phyloP scores from a whole-genome alignment of 2,329 filamentous ascomycete species.

The Hypoxylon sp. region DNA sequence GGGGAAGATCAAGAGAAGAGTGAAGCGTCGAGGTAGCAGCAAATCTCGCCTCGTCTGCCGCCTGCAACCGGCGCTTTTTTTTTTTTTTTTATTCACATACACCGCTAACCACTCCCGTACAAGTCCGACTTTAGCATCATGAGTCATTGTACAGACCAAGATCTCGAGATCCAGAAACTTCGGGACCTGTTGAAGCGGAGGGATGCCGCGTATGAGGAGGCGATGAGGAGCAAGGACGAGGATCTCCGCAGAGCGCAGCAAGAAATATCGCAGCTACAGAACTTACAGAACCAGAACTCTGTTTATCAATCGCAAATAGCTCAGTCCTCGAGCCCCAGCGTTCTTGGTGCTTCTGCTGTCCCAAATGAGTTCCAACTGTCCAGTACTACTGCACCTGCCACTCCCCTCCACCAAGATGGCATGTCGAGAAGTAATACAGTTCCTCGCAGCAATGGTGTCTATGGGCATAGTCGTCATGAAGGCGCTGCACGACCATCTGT shows the following conservation, averaged over 20 bases:
- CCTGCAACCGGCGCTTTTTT: constrained; percentile 31
- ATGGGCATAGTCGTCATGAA: constrained; percentile 47
- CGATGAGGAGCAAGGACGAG: constrained; percentile 48
- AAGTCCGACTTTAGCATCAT: constrained; percentile 45
- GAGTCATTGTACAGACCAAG: constrained; percentile 46
- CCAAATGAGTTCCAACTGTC: constrained; percentile 52
- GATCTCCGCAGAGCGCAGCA: constrained; percentile 48
- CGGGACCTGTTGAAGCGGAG: constrained; percentile 46
- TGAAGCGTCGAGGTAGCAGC: constrained; percentile 35
- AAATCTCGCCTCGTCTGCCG: constrained; percentile 36
- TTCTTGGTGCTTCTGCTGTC: constrained; percentile 46
- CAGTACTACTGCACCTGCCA: constrained; percentile 44
- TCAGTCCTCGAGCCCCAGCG: constrained; percentile 44
- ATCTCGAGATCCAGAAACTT: constrained; percentile 51
- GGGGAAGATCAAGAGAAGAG: constrained; percentile 29
- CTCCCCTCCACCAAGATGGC: constrained; percentile 46
- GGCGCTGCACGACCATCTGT: constrained; percentile 48
- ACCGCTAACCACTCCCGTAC: constrained; percentile 34
- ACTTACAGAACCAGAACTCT: constrained; percentile 31
- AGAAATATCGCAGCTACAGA: constrained; percentile 48
- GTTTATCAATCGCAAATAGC: constrained; percentile 47
- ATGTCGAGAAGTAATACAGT: constrained; percentile 53
- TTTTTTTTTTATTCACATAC: constrained; percentile 33
- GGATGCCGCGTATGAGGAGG: constrained; percentile 39
- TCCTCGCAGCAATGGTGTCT: constrained; percentile 49